phyloP scores from a whole-genome alignment of 805 yeast genomes.

The Kluyveromyces lactis region DNA sequence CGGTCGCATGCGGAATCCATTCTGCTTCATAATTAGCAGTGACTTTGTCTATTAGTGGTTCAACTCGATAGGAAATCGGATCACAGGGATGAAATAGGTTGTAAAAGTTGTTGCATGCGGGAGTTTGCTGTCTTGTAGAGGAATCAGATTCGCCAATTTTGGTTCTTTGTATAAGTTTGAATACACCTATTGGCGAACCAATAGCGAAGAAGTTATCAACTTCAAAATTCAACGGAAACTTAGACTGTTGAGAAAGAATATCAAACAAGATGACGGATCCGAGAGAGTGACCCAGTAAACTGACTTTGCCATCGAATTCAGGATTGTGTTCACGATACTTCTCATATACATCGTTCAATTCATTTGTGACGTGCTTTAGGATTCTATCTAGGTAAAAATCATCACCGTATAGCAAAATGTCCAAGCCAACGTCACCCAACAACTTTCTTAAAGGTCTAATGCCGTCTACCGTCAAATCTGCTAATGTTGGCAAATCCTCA shows the following conservation, averaged over 20 bases:
- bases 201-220: slow-evolving; percentile 70
- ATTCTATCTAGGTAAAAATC: slow-evolving; percentile 58
- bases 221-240: slow-evolving; percentile 48
- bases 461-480: slow-evolving; percentile 70
- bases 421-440: slow-evolving; percentile 81
- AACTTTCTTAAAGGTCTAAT: slow-evolving; percentile 68
- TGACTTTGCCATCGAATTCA: slow-evolving; percentile 68
- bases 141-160: slow-evolving; percentile 38
- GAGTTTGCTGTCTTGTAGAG: slow-evolving; percentile 26
- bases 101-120: slow-evolving; percentile 59
- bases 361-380: slow-evolving; percentile 47
- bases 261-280: slow-evolving; percentile 85
- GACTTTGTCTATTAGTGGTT: slow-evolving; percentile 53
- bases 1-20: slow-evolving; percentile 22
- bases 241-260: slow-evolving; percentile 45
- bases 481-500: slow-evolving; percentile 47
- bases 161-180: slow-evolving; percentile 61
- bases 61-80: slow-evolving; percentile 83
- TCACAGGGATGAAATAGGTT: slow-evolving; percentile 88
- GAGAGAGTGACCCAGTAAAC: slow-evolving; percentile 82
- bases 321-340: slow-evolving; percentile 59
- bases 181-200: slow-evolving; percentile 89
- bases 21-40: slow-evolving; percentile 20
- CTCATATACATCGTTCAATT: slow-evolving; percentile 55
- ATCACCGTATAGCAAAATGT: slow-evolving; percentile 72